phyloP scores from a whole-genome alignment of 768 basidiomycete species.

The Termitomyces bulborhizus region DNA sequence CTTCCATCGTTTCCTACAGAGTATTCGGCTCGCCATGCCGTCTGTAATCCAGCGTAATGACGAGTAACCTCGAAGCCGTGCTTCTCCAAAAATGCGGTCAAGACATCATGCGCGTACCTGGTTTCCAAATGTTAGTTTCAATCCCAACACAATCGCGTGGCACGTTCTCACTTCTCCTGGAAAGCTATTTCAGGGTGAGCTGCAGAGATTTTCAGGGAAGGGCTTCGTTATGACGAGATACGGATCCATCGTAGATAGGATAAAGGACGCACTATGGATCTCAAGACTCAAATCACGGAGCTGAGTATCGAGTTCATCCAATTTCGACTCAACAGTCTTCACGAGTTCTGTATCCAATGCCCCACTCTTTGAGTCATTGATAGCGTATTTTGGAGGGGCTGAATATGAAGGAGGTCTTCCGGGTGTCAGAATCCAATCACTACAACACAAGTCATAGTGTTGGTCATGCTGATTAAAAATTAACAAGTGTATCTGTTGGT shows the following conservation, averaged over 20 bases:
- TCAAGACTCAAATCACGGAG: constrained; percentile 62
- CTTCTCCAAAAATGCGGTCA: constrained; percentile 60
- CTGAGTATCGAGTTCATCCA: constrained; percentile 45
- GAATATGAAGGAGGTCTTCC: constrained; percentile 39
- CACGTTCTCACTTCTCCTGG: constrained; percentile 41
- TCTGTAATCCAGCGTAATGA: constrained; percentile 64
- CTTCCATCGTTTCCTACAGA: constrained; percentile 52
- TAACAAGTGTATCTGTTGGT: background rate
- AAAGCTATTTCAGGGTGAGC: constrained; percentile 65
- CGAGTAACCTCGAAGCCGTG: constrained; percentile 62
- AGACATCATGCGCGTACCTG: constrained; percentile 67
- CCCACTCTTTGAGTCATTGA: constrained; percentile 10
- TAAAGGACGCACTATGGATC: constrained; percentile 54
- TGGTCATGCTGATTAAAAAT: background rate
- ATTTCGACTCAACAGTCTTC: constrained; percentile 43
- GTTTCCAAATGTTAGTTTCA: constrained; percentile 1
- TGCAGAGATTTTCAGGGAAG: constrained; percentile 19
- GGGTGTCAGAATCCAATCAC: constrained; percentile 20
- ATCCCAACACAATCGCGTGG: constrained; percentile 15
- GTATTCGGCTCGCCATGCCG: constrained; percentile 77
- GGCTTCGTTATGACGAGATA: background rate
- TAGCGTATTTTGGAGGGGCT: constrained; percentile 1
- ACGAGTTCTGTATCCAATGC: constrained; percentile 31
- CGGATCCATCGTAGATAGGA: background rate
- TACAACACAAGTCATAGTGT: constrained; percentile 4